A percentile compares a stretch with the other conserved stretches of the same genome.
Evolutionary conservation across 164 flowering plant genomes (phyloP).

Genomic region (Vitis cinerea): DNA sequence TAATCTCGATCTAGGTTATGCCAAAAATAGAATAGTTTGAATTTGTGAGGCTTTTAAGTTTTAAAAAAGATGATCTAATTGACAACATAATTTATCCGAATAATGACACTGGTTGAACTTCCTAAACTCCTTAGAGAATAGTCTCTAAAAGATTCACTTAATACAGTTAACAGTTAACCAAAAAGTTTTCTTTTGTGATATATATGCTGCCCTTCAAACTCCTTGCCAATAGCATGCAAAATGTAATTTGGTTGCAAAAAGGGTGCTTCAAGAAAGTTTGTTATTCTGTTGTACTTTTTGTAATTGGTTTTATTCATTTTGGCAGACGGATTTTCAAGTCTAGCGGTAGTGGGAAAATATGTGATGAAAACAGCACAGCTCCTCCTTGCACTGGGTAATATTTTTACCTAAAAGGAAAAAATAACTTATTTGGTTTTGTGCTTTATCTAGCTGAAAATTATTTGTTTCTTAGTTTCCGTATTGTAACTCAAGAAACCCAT

Average conservation of each 20-base stretch:
- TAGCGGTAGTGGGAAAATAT: constrained; percentile 38
- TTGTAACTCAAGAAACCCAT: too few relatives aligned
- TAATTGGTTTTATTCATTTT: neutral
- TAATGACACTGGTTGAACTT: neutral
- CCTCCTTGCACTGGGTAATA: constrained; percentile 90
- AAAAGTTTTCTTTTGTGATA: neutral
- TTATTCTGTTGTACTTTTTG: neutral
- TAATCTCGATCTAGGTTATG: too few relatives aligned
- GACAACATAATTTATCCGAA: neutral
- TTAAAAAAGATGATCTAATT: too few relatives aligned
- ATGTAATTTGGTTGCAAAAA: neutral
- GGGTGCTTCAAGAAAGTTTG: neutral
- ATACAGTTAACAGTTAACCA: neutral
- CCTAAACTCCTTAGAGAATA: neutral
- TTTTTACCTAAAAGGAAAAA: neutral
- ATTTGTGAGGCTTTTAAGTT: too few relatives aligned
- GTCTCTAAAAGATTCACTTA: neutral
- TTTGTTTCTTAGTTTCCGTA: too few relatives aligned
- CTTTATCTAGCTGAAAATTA: too few relatives aligned
- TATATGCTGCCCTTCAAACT: neutral
- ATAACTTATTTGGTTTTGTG: too few relatives aligned
- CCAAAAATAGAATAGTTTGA: too few relatives aligned
- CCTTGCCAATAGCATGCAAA: constrained; percentile 1
- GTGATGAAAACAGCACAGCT: constrained; percentile 43
- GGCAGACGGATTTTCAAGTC: constrained; percentile 58